Conservation (phyloP, 1,139 yeast species). For the Magnusiomyces fungicola region DNA sequence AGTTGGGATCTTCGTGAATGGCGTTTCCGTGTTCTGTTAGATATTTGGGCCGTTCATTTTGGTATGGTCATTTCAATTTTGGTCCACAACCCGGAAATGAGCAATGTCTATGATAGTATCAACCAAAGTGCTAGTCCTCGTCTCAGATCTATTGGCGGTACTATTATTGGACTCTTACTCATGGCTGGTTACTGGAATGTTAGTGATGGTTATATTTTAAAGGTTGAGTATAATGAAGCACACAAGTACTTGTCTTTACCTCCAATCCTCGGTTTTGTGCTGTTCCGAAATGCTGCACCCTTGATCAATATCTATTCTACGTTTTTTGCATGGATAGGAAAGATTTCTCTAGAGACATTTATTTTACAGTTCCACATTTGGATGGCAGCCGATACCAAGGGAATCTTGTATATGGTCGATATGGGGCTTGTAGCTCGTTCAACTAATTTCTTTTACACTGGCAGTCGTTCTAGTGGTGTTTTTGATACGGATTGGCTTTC, state of each 20-base stretch:
- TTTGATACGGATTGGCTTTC: background rate
- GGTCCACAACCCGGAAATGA: conserved; percentile 16
- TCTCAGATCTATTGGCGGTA: background rate
- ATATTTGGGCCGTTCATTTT: conserved; percentile 21
- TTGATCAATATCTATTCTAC: conserved; percentile 19
- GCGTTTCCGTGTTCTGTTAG: conserved; percentile 23
- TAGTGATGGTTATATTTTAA: conserved; percentile 14
- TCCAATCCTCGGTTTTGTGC: conserved; percentile 21
- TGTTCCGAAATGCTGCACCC: conserved; percentile 21
- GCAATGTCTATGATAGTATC: conserved; percentile 4
- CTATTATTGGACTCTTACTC: conserved; percentile 6
- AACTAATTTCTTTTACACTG: background rate
- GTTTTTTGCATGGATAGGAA: conserved; percentile 22
- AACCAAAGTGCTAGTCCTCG: background rate
- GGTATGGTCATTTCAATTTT: conserved; percentile 23
- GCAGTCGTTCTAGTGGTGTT: background rate
- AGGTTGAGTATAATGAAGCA: conserved; percentile 20
- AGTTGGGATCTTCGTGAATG: conserved; percentile 24
- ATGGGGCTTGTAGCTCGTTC: conserved; percentile 10
- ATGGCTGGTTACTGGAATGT: conserved; percentile 15
- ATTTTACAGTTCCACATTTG: conserved; percentile 24
- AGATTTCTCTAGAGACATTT: conserved; percentile 24
- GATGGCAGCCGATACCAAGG: conserved; percentile 25
- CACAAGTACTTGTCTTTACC: conserved; percentile 19
- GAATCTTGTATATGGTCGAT: conserved; percentile 17